phyloP scores from a whole-genome alignment of 2,329 filamentous ascomycete genomes.

The Pseudogymnoascus sp. region DNA sequence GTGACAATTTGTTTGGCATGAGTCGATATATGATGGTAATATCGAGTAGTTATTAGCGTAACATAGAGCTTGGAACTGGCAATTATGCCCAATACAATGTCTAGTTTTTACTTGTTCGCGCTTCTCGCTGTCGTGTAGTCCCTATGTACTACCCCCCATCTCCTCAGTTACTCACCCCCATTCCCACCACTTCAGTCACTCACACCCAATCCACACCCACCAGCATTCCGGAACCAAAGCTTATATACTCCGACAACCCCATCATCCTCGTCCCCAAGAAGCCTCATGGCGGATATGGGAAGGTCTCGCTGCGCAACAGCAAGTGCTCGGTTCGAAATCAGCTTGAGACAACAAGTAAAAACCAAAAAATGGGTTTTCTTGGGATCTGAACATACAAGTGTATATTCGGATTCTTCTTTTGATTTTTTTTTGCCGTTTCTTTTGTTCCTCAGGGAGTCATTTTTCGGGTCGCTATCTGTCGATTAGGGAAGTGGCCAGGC shows the following conservation, averaged over 20 bases:
- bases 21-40: background rate
- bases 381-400: background rate
- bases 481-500: too few relatives aligned
- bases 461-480: background rate
- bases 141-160: background rate
- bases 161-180: background rate
- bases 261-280: background rate
- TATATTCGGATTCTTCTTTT: slow-evolving; percentile 5
- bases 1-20: background rate
- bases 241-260: background rate
- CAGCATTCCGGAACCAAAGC: background rate
- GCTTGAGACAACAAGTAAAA: background rate
- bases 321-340: background rate
- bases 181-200: background rate
- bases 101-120: background rate
- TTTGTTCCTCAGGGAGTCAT: background rate
- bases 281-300: slow-evolving; percentile 1
- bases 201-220: background rate
- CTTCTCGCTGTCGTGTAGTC: background rate
- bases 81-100: background rate
- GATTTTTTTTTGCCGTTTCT: background rate
- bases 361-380: slow-evolving; percentile 1
- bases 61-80: background rate
- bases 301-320: background rate
- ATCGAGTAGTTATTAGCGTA: background rate